Evolutionary conservation across 2,329 filamentous ascomycete species (phyloP).

Genomic region (Paecilomyces sp.): DNA sequence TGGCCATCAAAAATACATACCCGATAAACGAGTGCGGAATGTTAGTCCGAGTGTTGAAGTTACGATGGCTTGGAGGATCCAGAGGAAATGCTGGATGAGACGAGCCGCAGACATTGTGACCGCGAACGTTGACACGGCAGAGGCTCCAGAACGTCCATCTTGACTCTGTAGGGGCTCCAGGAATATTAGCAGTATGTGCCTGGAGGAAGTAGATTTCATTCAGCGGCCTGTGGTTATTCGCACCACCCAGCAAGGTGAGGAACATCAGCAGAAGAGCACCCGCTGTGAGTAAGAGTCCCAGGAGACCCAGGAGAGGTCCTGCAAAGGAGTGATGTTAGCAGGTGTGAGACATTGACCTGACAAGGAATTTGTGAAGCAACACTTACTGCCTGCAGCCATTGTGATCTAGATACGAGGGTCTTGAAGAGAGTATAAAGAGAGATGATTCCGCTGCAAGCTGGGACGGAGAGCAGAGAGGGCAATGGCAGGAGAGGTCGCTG

Average conservation of each 20-base stretch:
- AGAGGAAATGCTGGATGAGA: constrained; percentile 60
- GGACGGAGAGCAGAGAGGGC: neutral
- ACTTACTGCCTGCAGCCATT: constrained; percentile 23
- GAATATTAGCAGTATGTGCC: constrained; percentile 67
- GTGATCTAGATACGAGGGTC: neutral
- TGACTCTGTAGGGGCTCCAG: constrained; percentile 57
- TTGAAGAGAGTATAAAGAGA: neutral
- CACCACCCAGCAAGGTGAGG: constrained; percentile 58
- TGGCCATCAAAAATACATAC: constrained; percentile 25
- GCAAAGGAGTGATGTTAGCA: constrained; percentile 1
- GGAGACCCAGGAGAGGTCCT: constrained; percentile 51
- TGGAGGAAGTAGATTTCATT: constrained; percentile 79
- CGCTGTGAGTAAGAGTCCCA: constrained; percentile 56
- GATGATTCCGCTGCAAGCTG: neutral
- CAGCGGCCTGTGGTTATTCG: constrained; percentile 50
- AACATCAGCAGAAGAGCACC: constrained; percentile 58
- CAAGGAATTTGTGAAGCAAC: neutral
- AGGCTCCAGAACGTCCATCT: constrained; percentile 92
- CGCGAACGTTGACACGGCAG: constrained; percentile 54
- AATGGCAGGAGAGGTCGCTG: neutral
- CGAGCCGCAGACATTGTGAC: constrained; percentile 56
- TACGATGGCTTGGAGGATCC: constrained; percentile 48
- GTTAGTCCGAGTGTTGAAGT: constrained; percentile 52
- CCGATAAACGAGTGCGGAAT: constrained; percentile 50
- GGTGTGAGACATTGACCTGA: neutral